Percentiles rank a stretch among this genome's conserved stretches.
Evolutionary conservation across 495 filamentous ascomycete genomes (phyloP).

Genomic region (Penicillium argentinense): DNA sequence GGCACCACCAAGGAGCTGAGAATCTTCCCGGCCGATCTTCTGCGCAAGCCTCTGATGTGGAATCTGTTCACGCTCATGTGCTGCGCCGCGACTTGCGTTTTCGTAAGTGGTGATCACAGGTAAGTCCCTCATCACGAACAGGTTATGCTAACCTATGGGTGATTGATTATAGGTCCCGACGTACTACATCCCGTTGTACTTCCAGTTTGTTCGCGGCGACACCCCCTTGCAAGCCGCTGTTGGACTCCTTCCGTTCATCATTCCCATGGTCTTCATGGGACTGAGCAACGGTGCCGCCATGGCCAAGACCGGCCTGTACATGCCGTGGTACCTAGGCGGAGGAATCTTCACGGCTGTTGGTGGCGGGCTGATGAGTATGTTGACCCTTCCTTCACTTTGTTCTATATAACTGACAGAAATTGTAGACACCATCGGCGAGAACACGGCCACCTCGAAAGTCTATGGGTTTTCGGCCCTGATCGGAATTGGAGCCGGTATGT

Average conservation of each 20-base stretch:
- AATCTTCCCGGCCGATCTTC: conserved; percentile 55
- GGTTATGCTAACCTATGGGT: background rate
- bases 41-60: conserved; percentile 23
- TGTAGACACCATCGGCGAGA: conserved; percentile 12
- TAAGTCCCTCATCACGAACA: no score
- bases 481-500: conserved; percentile 53
- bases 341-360: conserved; percentile 51
- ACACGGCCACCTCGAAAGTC: background rate
- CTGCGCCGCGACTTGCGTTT: conserved; percentile 13
- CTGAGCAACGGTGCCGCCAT: conserved; percentile 54
- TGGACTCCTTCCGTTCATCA: conserved; percentile 58
- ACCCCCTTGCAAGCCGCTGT: conserved; percentile 50
- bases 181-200: conserved; percentile 51
- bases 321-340: conserved; percentile 56
- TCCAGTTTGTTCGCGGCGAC: conserved; percentile 57
- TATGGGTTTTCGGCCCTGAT: conserved; percentile 40
- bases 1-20: conserved; percentile 48
- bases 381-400: background rate
- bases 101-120: conserved; percentile 5
- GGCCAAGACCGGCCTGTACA: conserved; percentile 51
- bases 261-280: conserved; percentile 46
- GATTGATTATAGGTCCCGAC: conserved; percentile 22
- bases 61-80: conserved; percentile 31
- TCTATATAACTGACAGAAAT: background rate
- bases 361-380: conserved; percentile 48